These are phyloP conservation scores for Pichia inconspicua DNA, from an alignment of 1,139 yeast genomes.

Conservation along the genomic window DNA sequence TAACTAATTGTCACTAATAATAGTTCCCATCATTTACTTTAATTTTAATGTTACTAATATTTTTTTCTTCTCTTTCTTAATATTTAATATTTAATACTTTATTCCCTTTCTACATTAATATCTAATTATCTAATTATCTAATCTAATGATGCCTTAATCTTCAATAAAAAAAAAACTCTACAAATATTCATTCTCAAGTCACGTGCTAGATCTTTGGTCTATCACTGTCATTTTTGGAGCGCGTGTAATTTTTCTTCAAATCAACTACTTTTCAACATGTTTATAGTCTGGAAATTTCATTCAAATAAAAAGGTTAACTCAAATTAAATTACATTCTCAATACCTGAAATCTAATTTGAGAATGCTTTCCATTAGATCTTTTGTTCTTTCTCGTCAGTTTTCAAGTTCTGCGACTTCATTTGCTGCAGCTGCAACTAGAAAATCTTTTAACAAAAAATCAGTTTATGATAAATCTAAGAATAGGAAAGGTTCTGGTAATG, in stretches of 20 bases:
- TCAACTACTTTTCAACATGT: not conserved
- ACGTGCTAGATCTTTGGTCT: no score
- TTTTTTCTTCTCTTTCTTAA: not conserved
- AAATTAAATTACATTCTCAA: not conserved
- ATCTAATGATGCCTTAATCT: no score
- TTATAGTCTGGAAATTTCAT: not conserved
- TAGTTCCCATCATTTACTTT: not conserved
- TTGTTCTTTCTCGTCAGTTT: slow-evolving; percentile 8
- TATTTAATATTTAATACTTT: not conserved
- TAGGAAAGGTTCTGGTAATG: slow-evolving; percentile 28
- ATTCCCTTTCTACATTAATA: not conserved
- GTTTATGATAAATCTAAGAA: slow-evolving; percentile 20
- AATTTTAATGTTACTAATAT: slow-evolving; percentile 1
- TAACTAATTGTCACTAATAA: not conserved
- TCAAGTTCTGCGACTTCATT: slow-evolving; percentile 5
- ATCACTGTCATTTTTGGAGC: not conserved
- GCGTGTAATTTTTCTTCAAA: not conserved
- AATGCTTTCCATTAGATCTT: slow-evolving; percentile 8
- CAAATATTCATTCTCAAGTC: no score
- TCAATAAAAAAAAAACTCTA: no score
- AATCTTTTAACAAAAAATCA: slow-evolving; percentile 24
- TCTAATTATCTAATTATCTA: not conserved
- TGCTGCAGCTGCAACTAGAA: slow-evolving; percentile 19
- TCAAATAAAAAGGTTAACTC: not conserved
- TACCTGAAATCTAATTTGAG: no score